Percentiles rank a stretch among this genome's conserved stretches.
phyloP scores from a whole-genome alignment of 2,329 filamentous ascomycete species.

The Fusarium udum region DNA sequence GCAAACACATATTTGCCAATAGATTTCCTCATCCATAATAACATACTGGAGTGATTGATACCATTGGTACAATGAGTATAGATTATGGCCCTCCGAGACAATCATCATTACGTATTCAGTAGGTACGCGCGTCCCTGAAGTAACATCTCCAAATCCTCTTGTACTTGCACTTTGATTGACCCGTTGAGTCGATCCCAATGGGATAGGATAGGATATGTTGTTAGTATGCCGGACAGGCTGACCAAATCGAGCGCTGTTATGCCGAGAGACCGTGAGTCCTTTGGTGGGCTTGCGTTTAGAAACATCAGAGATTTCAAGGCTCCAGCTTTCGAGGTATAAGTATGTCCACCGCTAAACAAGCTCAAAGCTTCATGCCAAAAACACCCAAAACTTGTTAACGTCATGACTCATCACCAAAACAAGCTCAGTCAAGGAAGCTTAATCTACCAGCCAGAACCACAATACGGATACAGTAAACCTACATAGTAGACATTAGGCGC shows the following conservation, averaged over 20 bases:
- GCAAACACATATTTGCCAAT: too few relatives aligned
- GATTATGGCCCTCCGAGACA: background rate
- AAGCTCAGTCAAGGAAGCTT: too few relatives aligned
- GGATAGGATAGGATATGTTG: too few relatives aligned
- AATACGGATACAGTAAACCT: background rate
- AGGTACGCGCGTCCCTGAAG: background rate
- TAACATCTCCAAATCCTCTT: accelerated
- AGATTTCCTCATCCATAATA: accelerated
- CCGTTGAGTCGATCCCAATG: accelerated
- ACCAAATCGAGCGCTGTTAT: background rate
- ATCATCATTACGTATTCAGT: background rate
- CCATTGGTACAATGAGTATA: background rate
- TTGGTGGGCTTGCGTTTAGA: too few relatives aligned
- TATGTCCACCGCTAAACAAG: too few relatives aligned
- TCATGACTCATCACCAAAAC: background rate
- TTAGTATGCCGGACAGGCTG: background rate
- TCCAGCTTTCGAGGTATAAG: accelerated
- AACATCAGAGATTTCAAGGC: background rate
- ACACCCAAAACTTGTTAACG: background rate
- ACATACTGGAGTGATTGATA: background rate
- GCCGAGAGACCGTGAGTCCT: background rate
- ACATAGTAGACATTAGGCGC: background rate
- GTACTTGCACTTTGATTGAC: background rate
- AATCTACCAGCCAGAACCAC: background rate
- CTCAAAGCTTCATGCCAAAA: background rate